Evolutionary conservation across 169 alveolate genomes (phyloP).

Genomic region (Eimeria zaria): DNA sequence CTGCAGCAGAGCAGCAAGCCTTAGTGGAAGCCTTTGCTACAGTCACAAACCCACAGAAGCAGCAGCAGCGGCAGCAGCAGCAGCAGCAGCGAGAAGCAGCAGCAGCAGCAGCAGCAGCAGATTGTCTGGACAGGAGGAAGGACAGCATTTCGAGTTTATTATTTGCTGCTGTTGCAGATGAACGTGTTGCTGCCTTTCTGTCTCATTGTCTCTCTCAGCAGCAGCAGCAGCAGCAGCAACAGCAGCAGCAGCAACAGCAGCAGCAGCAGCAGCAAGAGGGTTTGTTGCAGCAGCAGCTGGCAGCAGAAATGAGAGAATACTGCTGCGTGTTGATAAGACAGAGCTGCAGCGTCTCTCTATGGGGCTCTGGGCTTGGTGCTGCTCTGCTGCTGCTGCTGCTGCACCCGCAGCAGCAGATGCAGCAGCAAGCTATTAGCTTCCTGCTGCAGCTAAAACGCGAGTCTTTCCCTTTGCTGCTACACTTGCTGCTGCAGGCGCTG

Average conservation of each 20-base stretch:
- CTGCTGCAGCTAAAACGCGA: constrained; percentile 28
- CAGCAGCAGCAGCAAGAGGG: no score
- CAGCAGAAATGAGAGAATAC: background rate
- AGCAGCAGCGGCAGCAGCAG: constrained; percentile 16
- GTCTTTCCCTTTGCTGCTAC: constrained; percentile 43
- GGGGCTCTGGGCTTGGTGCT: constrained; percentile 29
- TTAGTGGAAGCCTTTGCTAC: background rate
- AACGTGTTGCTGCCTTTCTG: background rate
- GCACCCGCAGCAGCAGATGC: constrained; percentile 67
- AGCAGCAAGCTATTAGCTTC: constrained; percentile 31
- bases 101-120: constrained; percentile 16
- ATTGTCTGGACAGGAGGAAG: background rate
- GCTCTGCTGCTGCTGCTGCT: constrained; percentile 54
- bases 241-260: no score
- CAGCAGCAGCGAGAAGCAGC: no score
- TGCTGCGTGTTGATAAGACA: constrained; percentile 7
- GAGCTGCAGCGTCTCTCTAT: constrained; percentile 35
- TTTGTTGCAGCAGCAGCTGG: constrained; percentile 41
- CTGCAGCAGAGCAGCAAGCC: constrained; percentile 56
- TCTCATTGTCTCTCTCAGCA: constrained; percentile 21
- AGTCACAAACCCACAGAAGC: background rate
- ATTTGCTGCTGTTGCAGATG: constrained; percentile 14
- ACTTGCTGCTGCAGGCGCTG: constrained; percentile 60
- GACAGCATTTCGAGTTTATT: background rate
- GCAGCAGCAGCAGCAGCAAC: constrained; percentile 44